A percentile compares a stretch with the other conserved stretches of the same genome.
Conservation (phyloP, 495 filamentous ascomycete species). For the Xylaria intraflava region DNA sequence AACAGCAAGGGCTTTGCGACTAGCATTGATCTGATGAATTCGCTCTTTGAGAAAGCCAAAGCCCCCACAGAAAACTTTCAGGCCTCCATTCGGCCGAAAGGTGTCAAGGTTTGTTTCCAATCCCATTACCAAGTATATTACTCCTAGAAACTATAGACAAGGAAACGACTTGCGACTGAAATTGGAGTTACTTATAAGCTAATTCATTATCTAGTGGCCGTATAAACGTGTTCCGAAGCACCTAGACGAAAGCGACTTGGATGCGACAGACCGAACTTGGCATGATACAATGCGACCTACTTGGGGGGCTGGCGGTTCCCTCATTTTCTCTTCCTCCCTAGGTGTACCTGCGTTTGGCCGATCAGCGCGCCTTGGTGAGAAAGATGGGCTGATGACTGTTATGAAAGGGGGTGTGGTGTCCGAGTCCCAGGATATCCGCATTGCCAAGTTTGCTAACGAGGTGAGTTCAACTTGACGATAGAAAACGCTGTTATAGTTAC, state of each 20-base stretch:
- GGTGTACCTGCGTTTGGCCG: conserved; percentile 29
- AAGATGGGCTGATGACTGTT: conserved; percentile 25
- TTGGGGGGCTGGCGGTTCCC: conserved; percentile 68
- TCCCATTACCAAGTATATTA: conserved; percentile 4
- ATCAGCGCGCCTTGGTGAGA: conserved; percentile 18
- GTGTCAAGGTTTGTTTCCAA: conserved; percentile 47
- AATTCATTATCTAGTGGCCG: conserved; percentile 65
- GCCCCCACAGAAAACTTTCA: conserved; percentile 34
- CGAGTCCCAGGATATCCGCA: conserved; percentile 42
- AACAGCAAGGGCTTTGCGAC: conserved; percentile 60
- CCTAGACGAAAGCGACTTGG: conserved; percentile 52
- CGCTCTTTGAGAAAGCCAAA: conserved; percentile 64
- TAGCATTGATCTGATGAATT: conserved; percentile 88
- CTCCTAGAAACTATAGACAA: conserved; percentile 28
- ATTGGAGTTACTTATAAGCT: conserved; percentile 21
- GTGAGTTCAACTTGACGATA: conserved; percentile 25
- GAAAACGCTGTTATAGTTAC: conserved; percentile 4
- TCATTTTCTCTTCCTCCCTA: conserved; percentile 53
- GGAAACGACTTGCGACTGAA: conserved; percentile 24
- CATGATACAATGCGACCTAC: conserved; percentile 64
- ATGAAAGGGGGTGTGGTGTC: conserved; percentile 29
- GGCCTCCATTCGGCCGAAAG: conserved; percentile 34
- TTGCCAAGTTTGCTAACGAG: conserved; percentile 46
- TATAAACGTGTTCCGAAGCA: conserved; percentile 71
- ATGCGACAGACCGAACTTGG: conserved; percentile 50